Evolutionary conservation across 208 protist genomes (phyloP), one percentile per base, ranked within the genome.

Genomic region (Leptomonas pyrrhocoris): DNA sequence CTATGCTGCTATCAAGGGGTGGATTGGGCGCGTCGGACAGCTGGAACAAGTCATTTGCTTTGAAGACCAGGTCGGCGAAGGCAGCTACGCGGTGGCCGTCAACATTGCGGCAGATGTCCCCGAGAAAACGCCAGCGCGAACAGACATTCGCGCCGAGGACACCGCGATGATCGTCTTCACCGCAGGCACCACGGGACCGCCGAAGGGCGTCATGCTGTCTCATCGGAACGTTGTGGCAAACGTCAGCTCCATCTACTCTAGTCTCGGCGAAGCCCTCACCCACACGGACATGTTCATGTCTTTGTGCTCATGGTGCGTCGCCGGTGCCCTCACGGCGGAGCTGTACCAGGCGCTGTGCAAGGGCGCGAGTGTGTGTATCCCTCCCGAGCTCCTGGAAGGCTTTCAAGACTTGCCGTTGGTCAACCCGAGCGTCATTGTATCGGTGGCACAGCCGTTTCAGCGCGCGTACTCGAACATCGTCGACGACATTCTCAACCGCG

Each of bases 151-250:
- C n/a, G 73, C 86, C 5, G 89, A 97, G 71, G 90, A 96, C 64
- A 94, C 87, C n/a, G 94, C 90, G 5, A 95, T 96, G 90, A 96
- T 97, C 72, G 85, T 92, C 43, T 96, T 96, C 74, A 95, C 90
- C 21, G 81, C 85, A 27, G 96, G 94, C 23, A 98, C 94, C 11
- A 97, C 94, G 23, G 96, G 96, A 11, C 68, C 96, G 18, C 93
- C 92, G 36, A 99, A 98, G 78, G 97, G 96, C 15, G 96, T 98
- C n/a, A 90, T 90, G 82, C 84, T 99, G 25, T 97, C 91, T 7
- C 95, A 99, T 84, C 74, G 78, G 57, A 98, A 93, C 74, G 59
- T 99, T 13, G 84, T 98, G 5, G 81, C 96, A 16, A 96, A 96
- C 68, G 73, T 96, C 51, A 93, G 89, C 65, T 93, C 89, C 58